Base-by-base conservation (phyloP, 345 rosid species). In the Melastoma malabathricum region DNA sequence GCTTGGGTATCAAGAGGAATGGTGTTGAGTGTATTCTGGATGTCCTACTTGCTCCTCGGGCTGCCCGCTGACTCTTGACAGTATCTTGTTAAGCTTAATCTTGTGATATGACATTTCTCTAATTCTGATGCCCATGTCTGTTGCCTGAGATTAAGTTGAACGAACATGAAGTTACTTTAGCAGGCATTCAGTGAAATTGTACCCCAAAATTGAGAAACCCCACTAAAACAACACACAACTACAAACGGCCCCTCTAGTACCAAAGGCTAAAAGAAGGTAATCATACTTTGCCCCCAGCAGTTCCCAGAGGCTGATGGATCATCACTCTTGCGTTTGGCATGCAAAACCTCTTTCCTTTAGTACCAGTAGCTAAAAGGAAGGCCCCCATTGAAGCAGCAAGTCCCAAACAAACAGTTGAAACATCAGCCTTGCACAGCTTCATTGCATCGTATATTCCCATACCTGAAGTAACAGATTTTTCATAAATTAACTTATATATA, bases 381-480 rank as follows among this genome's bases (percentile, higher is more conserved):
- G 98, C 94, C 50, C 86, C 90, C 92, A 81, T 84, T 15, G 98
- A 90, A 58, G 96, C 96, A 3, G 98, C 94, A 58, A 90, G 74
- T 0, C 98, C 98, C 20, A 86, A 55, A 64, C 98, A 90, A 72
- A 90, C 76, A 50, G 98, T 90, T 2, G 98, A 90, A 59, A 90
- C 82, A 64, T 90, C 98, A 22, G 98, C 98, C 61, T 86, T 86
- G 68, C 94, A 83, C 66, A 83, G 66, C 59, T 90, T 90, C 92
- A 90, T 90, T 31, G 92, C 89, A 76, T 86, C 98, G 71, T 90
- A 90, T 41, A 90, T 86, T 62, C 92, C 96, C 94, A 90, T 67
- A 52, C 86, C 98, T 90, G 54, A 50, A 76, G 18, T 31, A 58
- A n/a, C 51, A 44, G 25, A 22, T 22, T 22, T n/a, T n/a, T n/a